phyloP scores from a whole-genome alignment of 805 yeast genomes.

The Debaryomyces prosopidis region DNA sequence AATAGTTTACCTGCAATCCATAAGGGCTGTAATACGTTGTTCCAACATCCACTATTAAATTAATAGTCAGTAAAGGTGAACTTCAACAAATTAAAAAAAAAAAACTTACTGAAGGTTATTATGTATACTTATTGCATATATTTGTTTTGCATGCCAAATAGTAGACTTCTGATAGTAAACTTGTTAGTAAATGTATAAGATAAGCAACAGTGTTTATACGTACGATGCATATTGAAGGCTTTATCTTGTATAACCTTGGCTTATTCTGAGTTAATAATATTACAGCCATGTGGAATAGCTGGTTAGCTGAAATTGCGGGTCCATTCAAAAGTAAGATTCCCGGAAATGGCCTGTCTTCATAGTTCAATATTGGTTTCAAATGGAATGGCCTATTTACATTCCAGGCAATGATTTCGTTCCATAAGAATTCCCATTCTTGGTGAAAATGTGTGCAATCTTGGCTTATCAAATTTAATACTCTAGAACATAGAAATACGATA shows the following conservation, averaged over 20 bases:
- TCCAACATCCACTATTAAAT: slow-evolving; percentile 20
- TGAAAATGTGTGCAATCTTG: slow-evolving; percentile 23
- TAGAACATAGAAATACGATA: slow-evolving; percentile 36
- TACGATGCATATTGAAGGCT: slow-evolving; percentile 9
- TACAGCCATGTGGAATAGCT: slow-evolving; percentile 38
- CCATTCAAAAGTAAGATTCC: slow-evolving; percentile 34
- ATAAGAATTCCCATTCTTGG: slow-evolving; percentile 36
- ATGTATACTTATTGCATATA: slow-evolving; percentile 31
- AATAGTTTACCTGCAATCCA: slow-evolving; percentile 26
- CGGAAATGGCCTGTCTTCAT: slow-evolving; percentile 36
- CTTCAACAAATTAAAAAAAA: not conserved
- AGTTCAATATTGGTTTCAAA: slow-evolving; percentile 33
- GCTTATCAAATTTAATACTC: slow-evolving; percentile 34
- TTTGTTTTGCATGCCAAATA: slow-evolving; percentile 43
- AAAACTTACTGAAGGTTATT: slow-evolving; percentile 19
- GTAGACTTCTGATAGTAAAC: slow-evolving; percentile 19
- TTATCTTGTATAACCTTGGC: slow-evolving; percentile 33
- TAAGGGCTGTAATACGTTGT: slow-evolving; percentile 24
- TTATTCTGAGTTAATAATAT: slow-evolving; percentile 40
- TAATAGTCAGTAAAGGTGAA: slow-evolving; percentile 3
- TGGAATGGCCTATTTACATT: slow-evolving; percentile 31
- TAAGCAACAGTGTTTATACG: not conserved
- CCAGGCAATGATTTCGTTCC: slow-evolving; percentile 44
- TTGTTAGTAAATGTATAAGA: not conserved
- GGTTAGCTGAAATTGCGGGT: slow-evolving; percentile 38